phyloP scores from a whole-genome alignment of 495 filamentous ascomycete genomes.

The Bacidia gigantensis region DNA sequence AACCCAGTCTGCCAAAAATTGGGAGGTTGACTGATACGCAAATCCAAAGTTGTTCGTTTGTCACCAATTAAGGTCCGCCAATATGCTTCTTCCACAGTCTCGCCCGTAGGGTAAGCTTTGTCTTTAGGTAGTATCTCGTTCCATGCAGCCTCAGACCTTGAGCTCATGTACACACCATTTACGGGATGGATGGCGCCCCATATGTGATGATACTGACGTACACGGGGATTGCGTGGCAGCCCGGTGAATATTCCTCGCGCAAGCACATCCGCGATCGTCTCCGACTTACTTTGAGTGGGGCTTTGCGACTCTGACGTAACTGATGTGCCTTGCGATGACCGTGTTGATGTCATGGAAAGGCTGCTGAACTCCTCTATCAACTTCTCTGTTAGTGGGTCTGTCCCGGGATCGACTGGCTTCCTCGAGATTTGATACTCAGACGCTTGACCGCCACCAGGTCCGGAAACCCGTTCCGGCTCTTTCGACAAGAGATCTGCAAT shows the following conservation, averaged over 20 bases:
- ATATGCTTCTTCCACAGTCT: neutral
- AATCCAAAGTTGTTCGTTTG: neutral
- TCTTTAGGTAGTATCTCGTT: neutral
- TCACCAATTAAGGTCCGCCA: constrained; percentile 3
- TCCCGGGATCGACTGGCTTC: too few relatives aligned
- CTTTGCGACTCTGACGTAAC: neutral
- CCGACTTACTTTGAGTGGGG: neutral
- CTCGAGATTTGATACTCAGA: neutral
- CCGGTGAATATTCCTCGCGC: neutral
- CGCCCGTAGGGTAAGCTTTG: neutral
- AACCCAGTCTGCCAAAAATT: neutral
- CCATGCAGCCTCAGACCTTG: neutral
- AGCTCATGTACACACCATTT: neutral
- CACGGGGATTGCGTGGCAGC: neutral
- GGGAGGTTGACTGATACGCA: neutral
- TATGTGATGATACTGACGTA: neutral
- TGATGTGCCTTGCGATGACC: neutral
- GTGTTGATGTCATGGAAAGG: neutral
- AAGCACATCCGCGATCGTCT: neutral
- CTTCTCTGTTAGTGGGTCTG: neutral
- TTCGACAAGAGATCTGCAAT: neutral
- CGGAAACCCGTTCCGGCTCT: neutral
- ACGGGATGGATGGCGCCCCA: neutral
- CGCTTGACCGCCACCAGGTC: neutral
- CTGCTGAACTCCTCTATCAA: neutral